Base-by-base conservation (phyloP, 805 yeast species). In the Cyberlindnera xylosilytica region DNA sequence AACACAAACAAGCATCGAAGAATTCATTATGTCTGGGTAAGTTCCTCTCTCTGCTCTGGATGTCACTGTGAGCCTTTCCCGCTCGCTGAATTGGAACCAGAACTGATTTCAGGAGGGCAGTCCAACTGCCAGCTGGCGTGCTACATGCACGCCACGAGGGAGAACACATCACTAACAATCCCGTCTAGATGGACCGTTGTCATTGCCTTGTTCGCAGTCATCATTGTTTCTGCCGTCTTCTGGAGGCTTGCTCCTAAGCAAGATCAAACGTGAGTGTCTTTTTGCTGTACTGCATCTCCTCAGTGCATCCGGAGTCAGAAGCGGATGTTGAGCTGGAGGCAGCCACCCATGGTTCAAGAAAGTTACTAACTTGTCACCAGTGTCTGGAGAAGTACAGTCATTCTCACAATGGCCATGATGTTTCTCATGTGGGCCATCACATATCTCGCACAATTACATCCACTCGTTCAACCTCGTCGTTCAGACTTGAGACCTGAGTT, bases 391-490 rank as follows among this genome's bases (percentile, higher is more conserved):
- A 79, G 85, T 51, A 80, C 87, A 18, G 81, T 64, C 31, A 78
- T 81, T 38, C 69, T 86, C 49, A 74, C 87, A 8, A 62, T 86
- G 53, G 74, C 87, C 18, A 81, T 86, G 90, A 81, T 86, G 68
- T 86, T 74, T 62, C 69, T 86, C 58, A 82, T 86, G 90, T 86
- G 95, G 95, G 97, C 97, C 24, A 81, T 89, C 57, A 89, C 97
- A 7, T 89, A 88, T 60, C 70, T 89, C 51, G 68, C 70, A 27
- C 97, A 90, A 62, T 70, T 90, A 45, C 97, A 90, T 65, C 97
- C 97, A 6, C 72, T 90, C 57, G 95, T 87, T 45, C 88, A 79
- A 33, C 97, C 97, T 32, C 85, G 84, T 62, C 79, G 97, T 56
- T 79, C 95, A 1, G 96, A 90, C 58, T 67, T 89, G 62, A 81